These are phyloP conservation scores for Cercospora janseana DNA, from an alignment of 2,329 filamentous ascomycete species.

Conservation along the genomic window DNA sequence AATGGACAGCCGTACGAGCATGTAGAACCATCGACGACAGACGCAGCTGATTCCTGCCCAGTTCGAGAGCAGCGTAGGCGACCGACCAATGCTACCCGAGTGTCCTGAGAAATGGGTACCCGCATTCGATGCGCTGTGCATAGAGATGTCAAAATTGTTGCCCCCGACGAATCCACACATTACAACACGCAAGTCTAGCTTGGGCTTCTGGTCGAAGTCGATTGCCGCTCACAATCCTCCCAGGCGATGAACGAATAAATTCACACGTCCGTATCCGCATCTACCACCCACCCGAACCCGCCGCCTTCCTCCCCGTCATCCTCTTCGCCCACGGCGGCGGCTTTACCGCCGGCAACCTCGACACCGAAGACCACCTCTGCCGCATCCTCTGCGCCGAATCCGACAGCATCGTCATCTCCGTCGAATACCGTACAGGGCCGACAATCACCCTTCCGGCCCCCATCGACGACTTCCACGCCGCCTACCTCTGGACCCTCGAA, in stretches of 20 bases:
- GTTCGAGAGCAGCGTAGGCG: conserved; percentile 13
- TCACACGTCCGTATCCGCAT: conserved; percentile 17
- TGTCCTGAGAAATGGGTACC: not conserved
- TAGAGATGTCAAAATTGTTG: not conserved
- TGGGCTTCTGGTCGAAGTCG: too few relatives aligned
- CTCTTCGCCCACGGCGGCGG: conserved; percentile 42
- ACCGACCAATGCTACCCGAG: not conserved
- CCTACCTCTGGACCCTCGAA: conserved; percentile 14
- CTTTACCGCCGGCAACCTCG: conserved; percentile 38
- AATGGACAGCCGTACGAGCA: conserved; percentile 9
- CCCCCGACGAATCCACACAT: not conserved
- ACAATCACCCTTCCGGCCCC: conserved; percentile 26
- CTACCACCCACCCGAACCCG: conserved; percentile 19
- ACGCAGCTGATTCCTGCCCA: too few relatives aligned
- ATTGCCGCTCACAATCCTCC: too few relatives aligned
- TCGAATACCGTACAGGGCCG: conserved; percentile 36
- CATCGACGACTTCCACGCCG: conserved; percentile 32
- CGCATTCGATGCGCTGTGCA: not conserved
- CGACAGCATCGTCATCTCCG: conserved; percentile 37
- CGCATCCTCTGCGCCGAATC: conserved; percentile 34
- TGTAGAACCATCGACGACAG: not conserved
- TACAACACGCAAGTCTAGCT: not conserved
- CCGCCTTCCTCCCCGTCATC: conserved; percentile 33
- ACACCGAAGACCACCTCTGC: conserved; percentile 40
- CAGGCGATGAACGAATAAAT: conserved; percentile 17